Evolutionary conservation across 805 yeast genomes (phyloP), one percentile per base, ranked within the genome.

Genomic region (Candida nanaspora): DNA sequence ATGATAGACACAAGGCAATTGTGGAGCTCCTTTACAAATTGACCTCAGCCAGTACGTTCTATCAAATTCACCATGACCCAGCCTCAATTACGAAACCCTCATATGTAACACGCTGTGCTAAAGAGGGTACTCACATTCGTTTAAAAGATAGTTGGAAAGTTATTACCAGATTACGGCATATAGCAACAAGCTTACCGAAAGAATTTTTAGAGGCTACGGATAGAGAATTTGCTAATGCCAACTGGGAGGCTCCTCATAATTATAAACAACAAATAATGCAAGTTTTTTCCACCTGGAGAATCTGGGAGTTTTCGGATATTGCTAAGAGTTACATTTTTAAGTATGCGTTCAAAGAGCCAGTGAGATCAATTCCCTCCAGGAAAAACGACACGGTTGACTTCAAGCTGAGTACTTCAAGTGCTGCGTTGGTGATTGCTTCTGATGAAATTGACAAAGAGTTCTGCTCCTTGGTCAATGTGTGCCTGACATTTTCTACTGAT

Each of bases 21-120:
- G 58, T 66, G 9, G 73, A 71, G 30, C 51, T 75, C 27, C 56
- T 74, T 1, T 71, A 71, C 47, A 49, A 54, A 10, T 50, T 73
- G 16, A 56, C 74, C 3, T 50, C 50, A 11, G 74, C 70, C 2
- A 66, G 73, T 8, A 51, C 51, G 9, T 52, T 56, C 1, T 55
- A 57, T 38, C 70, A 72, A 25, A 74, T 88, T 33, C 78, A 79
- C 38, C 85, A 85, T 46, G 98, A 93, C 52, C 94, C 98, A 0
- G 78, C 86, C 6, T 96, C 88, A 16, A 72, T 91, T 39, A 89
- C 97, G 1, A 82, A 87, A 39, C 96, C 97, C 0, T 82, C 96
- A 0, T 80, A 84, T 50, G 77, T 87, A 25, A 74, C 86, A 37
- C 69, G 96, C 40, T 73, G 88, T 3, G 73, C 81, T 2, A 69